Base-by-base conservation (phyloP, 805 yeast genomes). In the Candida morakotiae region DNA sequence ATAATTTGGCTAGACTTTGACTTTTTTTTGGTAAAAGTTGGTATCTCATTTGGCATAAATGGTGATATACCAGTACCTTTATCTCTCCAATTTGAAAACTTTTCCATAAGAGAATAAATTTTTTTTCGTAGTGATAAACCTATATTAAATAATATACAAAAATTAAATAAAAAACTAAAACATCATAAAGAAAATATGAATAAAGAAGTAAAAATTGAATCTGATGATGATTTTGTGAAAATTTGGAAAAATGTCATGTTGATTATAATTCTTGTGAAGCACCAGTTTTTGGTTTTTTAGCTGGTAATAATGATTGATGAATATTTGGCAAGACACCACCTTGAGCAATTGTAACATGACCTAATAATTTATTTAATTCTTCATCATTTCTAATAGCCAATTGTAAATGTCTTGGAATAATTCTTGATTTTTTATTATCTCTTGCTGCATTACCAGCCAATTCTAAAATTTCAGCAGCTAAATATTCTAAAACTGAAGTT, bases 11-110 rank as follows among this genome's bases (percentile, higher is more conserved):
- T 19, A 9, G 31, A 16, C 7, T 20, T 5, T 24, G 31, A 4
- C 11, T 18, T 30, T 17, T 35, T 33, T 23, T 40, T 33, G 15
- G 29, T 32, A 19, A 32, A 16, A 3, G 26, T 20, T 3, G 43
- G 44, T 35, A 41, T 34, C 32, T 41, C 31, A 18, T 14, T 19
- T 1, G 95, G 95, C 62, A 83, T 66, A 47, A 87, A 87, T 2
- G 96, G 96, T 0, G 95, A 81, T 24, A 88, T 84, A n/a, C 96
- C 96, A 1, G 96, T 88, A 4, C 91, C 93, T 44, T 80, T 84
- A 54, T 87, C 96, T 58, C 96, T 73, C 81, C 85, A 87, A 43
- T 74, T 73, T 18, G 93, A 79, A 62, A 77, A 88, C 60, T 84
- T 82, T 62, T 85, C 95, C 96, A 88, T 83, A 6, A 16, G 6